These are phyloP conservation scores for Phytophthora cryptogea DNA, from an alignment of 352 stramenopile genomes.

Conservation along the genomic window DNA sequence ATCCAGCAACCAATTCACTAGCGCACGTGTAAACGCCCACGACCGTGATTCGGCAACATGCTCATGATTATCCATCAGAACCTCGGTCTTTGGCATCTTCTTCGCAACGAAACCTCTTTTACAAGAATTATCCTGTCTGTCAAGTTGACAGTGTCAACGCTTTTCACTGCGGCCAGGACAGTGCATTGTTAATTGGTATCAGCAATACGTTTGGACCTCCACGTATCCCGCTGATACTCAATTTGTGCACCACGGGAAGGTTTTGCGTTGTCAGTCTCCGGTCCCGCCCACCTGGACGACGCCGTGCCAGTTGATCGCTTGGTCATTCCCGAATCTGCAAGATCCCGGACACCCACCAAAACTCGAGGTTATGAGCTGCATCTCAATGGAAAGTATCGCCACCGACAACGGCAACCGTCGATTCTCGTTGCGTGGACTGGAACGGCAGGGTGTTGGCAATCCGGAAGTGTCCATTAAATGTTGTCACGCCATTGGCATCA, in stretches of 20 bases:
- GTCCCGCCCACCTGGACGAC: no score
- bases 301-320: not conserved
- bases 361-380: conserved; percentile 17
- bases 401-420: conserved; percentile 21
- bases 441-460: conserved; percentile 40
- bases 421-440: conserved; percentile 39
- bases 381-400: conserved; percentile 12
- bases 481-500: conserved; percentile 39
- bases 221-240: not conserved
- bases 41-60: no score
- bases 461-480: conserved; percentile 41
- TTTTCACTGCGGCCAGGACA: not conserved
- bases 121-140: not conserved
- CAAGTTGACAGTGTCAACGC: not conserved
- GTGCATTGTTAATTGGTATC: no score
- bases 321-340: not conserved
- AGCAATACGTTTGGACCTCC: not conserved
- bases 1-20: no score
- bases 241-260: not conserved
- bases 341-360: no score
- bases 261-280: not conserved
- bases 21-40: no score
- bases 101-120: no score
- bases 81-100: no score
- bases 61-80: no score